A percentile compares a stretch with the other conserved stretches of the same genome.
phyloP scores from a whole-genome alignment of 2,329 filamentous ascomycete species.

The Apiospora aurea region DNA sequence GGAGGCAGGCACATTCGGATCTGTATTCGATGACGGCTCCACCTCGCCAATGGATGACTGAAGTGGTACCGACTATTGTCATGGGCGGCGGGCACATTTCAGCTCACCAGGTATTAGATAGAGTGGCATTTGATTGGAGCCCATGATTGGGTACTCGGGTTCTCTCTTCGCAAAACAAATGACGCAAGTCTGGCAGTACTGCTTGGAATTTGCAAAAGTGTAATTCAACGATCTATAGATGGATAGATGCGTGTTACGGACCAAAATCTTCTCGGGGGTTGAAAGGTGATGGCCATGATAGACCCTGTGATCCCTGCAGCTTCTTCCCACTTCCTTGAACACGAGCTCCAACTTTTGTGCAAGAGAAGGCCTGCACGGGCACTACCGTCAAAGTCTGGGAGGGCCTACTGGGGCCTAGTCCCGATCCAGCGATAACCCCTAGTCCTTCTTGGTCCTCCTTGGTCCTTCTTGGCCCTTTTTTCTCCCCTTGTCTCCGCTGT shows the following conservation, averaged over 20 bases:
- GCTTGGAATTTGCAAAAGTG: too few species aligned
- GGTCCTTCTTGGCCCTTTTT: neutral
- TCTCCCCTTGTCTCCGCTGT: neutral
- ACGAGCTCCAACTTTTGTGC: too few species aligned
- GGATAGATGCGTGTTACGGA: neutral
- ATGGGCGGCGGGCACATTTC: neutral
- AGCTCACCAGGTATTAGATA: neutral
- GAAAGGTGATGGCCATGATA: neutral
- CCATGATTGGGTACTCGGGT: neutral
- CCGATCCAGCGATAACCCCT: neutral
- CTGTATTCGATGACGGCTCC: neutral
- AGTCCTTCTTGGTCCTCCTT: too few species aligned
- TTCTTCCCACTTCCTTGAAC: neutral
- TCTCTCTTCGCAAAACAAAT: neutral
- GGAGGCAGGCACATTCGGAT: too few species aligned
- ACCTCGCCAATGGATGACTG: neutral
- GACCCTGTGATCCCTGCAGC: neutral
- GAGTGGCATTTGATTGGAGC: neutral
- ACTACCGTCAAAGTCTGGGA: neutral
- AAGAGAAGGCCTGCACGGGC: neutral
- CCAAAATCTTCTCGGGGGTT: conserved; percentile 4
- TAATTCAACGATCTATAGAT: neutral
- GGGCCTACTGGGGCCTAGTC: neutral
- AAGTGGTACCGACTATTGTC: neutral
- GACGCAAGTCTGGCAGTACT: too few species aligned